These are phyloP conservation scores for Cystobasidium slooffiae DNA, from an alignment of 1,284 basidiomycete species.

Conservation along the genomic window DNA sequence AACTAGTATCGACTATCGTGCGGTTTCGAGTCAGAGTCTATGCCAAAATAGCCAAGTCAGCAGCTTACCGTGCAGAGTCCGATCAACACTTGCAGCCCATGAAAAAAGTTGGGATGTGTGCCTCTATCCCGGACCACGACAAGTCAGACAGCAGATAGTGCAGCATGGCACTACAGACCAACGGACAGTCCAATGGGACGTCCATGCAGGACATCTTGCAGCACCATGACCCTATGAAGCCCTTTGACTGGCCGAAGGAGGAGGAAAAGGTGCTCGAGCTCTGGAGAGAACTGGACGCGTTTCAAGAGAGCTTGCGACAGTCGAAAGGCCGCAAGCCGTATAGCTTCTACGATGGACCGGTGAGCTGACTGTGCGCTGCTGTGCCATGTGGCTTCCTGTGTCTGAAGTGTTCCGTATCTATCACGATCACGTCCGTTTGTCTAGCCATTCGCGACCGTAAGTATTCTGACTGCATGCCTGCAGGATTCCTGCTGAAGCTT, in stretches of 20 bases:
- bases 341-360: slow-evolving; percentile 88
- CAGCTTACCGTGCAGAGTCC: too few species aligned
- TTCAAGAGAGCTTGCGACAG: slow-evolving; percentile 89
- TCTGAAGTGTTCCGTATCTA: neutral
- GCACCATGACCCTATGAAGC: slow-evolving; percentile 63
- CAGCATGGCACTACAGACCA: slow-evolving; percentile 12
- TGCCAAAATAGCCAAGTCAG: too few species aligned
- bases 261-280: slow-evolving; percentile 90
- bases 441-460: slow-evolving; percentile 41
- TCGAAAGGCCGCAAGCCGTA: slow-evolving; percentile 86
- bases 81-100: too few species aligned
- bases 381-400: neutral
- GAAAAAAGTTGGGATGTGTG: slow-evolving; percentile 2
- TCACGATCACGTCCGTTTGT: slow-evolving; percentile 15
- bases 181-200: slow-evolving; percentile 17
- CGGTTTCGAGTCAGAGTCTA: too few species aligned
- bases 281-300: slow-evolving; percentile 97
- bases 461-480: neutral
- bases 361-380: neutral
- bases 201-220: slow-evolving; percentile 23
- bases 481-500: slow-evolving; percentile 54
- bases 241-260: slow-evolving; percentile 87
- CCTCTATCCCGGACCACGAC: neutral
- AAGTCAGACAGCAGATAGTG: neutral
- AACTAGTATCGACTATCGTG: too few species aligned